A percentile compares a stretch with the other conserved stretches of the same genome.
These are phyloP conservation scores for Pichia nanzhaoensis DNA, from an alignment of 805 yeast genomes.

Conservation along the genomic window DNA sequence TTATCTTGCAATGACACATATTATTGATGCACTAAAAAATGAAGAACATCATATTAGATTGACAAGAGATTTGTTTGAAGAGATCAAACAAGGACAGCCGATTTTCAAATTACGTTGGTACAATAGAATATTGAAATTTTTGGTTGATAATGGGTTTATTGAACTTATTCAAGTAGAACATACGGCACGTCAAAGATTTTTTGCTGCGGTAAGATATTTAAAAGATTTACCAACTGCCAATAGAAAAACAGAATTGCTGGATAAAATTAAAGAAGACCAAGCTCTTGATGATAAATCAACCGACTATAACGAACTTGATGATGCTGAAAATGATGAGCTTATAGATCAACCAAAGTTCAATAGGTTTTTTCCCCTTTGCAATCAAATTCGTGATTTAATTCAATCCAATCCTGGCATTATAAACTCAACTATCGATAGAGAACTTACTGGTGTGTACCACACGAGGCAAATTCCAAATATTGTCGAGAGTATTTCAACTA, in stretches of 20 bases:
- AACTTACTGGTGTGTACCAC: conserved; percentile 42
- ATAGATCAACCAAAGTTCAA: conserved; percentile 25
- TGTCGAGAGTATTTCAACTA: conserved; percentile 14
- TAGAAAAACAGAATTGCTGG: conserved; percentile 9
- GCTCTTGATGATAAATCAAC: conserved; percentile 30
- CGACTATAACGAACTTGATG: conserved; percentile 20
- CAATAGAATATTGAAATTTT: conserved; percentile 41
- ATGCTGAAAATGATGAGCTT: conserved; percentile 7
- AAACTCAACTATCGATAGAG: conserved; percentile 45
- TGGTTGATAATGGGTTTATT: conserved; percentile 34
- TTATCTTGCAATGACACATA: conserved; percentile 21
- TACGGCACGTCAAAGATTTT: conserved; percentile 18
- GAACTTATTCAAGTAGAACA: conserved; percentile 22
- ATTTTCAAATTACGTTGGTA: conserved; percentile 30
- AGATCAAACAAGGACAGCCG: conserved; percentile 41
- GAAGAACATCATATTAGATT: conserved; percentile 60
- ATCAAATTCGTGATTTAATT: conserved; percentile 49
- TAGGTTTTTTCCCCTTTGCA: conserved; percentile 51
- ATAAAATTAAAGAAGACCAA: conserved; percentile 16
- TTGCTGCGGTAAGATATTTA: conserved; percentile 20
- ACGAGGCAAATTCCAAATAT: conserved; percentile 11
- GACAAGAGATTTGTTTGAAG: conserved; percentile 53
- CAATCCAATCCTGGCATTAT: conserved; percentile 48
- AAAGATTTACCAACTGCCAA: conserved; percentile 20
- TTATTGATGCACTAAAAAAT: conserved; percentile 44